Evolutionary conservation across 2,329 filamentous ascomycete genomes (phyloP).

Genomic region (Diatrype stigma): DNA sequence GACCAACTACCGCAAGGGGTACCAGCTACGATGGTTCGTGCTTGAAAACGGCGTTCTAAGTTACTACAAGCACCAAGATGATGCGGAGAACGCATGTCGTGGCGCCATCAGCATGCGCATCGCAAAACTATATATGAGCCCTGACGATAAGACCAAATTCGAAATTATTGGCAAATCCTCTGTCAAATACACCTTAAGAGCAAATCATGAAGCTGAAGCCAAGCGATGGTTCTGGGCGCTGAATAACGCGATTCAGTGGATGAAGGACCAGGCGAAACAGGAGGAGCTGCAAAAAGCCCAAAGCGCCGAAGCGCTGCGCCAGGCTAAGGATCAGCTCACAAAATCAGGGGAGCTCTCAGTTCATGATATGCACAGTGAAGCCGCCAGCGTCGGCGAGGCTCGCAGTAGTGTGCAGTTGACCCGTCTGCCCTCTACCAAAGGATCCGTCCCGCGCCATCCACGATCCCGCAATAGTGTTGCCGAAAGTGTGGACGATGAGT

Average conservation of each 20-base stretch:
- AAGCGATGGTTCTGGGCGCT: slow-evolving; percentile 99
- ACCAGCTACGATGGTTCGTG: slow-evolving; percentile 96
- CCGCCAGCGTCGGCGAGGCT: slow-evolving; percentile 45
- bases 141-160: slow-evolving; percentile 95
- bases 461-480: slow-evolving; percentile 40
- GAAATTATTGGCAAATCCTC: slow-evolving; percentile 98
- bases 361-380: slow-evolving; percentile 47
- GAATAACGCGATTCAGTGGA: slow-evolving; percentile 98
- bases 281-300: slow-evolving; percentile 74
- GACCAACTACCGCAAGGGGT: slow-evolving; percentile 98
- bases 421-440: slow-evolving; percentile 35
- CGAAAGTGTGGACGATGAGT: slow-evolving; percentile 49
- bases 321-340: slow-evolving; percentile 74
- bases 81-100: slow-evolving; percentile 90
- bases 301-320: slow-evolving; percentile 69
- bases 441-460: slow-evolving; percentile 22
- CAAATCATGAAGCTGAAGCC: slow-evolving; percentile 95
- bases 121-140: slow-evolving; percentile 88
- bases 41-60: slow-evolving; percentile 95
- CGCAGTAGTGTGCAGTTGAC: slow-evolving; percentile 43
- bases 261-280: slow-evolving; percentile 93
- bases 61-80: slow-evolving; percentile 99
- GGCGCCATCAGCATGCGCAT: slow-evolving; percentile 99
- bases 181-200: slow-evolving; percentile 96
- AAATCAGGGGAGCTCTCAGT: slow-evolving; percentile 44